These are phyloP conservation scores for Lineolata rhizophorae DNA, from an alignment of 495 filamentous ascomycete genomes.

Conservation along the genomic window DNA sequence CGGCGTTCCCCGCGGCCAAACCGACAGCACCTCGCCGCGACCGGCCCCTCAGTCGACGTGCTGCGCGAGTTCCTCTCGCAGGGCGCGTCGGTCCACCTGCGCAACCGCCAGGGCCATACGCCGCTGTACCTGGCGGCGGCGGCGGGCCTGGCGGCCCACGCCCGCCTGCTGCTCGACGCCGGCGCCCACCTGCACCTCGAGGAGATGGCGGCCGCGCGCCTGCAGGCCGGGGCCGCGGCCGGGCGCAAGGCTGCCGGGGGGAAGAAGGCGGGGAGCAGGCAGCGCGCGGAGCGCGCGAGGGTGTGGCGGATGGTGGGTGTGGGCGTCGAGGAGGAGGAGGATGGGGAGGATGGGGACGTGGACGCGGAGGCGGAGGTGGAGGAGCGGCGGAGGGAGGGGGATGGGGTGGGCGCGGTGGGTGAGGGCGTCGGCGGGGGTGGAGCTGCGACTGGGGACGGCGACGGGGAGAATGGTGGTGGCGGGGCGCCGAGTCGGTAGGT, in stretches of 20 bases:
- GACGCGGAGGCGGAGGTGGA: too few relatives aligned
- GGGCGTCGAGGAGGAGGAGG: neutral
- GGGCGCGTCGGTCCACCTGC: slow-evolving; percentile 69
- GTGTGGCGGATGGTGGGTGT: neutral
- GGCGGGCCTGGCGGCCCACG: slow-evolving; percentile 36
- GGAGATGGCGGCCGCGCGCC: slow-evolving; percentile 23
- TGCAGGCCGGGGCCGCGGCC: too few relatives aligned
- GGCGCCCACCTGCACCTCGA: slow-evolving; percentile 50
- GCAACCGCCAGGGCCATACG: slow-evolving; percentile 62
- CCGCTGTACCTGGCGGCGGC: slow-evolving; percentile 59
- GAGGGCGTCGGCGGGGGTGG: too few relatives aligned
- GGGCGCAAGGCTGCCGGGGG: too few relatives aligned
- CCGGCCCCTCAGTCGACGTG: slow-evolving; percentile 34
- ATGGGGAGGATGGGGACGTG: neutral
- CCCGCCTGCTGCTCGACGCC: slow-evolving; percentile 39
- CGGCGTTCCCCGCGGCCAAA: too few relatives aligned
- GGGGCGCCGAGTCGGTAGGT: too few relatives aligned
- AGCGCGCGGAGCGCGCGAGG: too few relatives aligned
- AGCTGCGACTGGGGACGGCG: too few relatives aligned
- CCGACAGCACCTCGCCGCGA: slow-evolving; percentile 47
- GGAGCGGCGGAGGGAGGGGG: too few relatives aligned
- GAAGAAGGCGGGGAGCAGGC: neutral
- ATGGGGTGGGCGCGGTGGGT: too few relatives aligned
- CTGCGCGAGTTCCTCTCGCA: slow-evolving; percentile 48
- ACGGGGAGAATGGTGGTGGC: too few relatives aligned